phyloP scores from a whole-genome alignment of 768 basidiomycete genomes.

The Lactifluus echinatus region DNA sequence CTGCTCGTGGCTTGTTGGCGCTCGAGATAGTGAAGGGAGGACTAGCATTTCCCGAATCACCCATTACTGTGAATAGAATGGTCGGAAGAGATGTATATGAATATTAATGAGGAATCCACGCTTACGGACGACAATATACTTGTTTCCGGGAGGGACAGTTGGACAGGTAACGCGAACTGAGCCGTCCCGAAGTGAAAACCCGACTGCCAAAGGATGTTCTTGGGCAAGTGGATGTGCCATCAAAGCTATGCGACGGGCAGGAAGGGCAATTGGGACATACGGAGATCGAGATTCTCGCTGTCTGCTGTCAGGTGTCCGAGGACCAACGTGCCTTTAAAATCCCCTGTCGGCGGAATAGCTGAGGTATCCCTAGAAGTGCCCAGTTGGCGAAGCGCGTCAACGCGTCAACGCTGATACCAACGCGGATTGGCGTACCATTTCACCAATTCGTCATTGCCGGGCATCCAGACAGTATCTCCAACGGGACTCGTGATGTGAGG shows the following conservation, averaged over 20 bases:
- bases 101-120: no score
- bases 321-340: conserved; percentile 35
- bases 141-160: conserved; percentile 27
- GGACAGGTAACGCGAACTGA: conserved; percentile 34
- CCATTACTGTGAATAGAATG: conserved; percentile 1
- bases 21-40: conserved; percentile 13
- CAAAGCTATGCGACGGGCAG: neutral
- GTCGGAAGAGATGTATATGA: neutral
- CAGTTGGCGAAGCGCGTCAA: neutral
- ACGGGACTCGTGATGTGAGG: conserved; percentile 37
- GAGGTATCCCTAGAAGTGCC: conserved; percentile 20
- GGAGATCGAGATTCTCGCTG: conserved; percentile 38
- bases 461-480: conserved; percentile 30
- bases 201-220: conserved; percentile 36
- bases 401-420: neutral
- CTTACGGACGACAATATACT: conserved; percentile 43
- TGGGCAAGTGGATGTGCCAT: neutral
- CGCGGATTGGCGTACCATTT: conserved; percentile 30
- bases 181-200: conserved; percentile 35
- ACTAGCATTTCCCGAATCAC: conserved; percentile 15
- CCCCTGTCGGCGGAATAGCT: conserved; percentile 32
- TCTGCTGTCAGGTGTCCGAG: conserved; percentile 35
- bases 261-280: conserved; percentile 28
- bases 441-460: conserved; percentile 32
- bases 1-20: neutral